phyloP scores from a whole-genome alignment of 257 asterid species.

The Solanum medicagineum region DNA sequence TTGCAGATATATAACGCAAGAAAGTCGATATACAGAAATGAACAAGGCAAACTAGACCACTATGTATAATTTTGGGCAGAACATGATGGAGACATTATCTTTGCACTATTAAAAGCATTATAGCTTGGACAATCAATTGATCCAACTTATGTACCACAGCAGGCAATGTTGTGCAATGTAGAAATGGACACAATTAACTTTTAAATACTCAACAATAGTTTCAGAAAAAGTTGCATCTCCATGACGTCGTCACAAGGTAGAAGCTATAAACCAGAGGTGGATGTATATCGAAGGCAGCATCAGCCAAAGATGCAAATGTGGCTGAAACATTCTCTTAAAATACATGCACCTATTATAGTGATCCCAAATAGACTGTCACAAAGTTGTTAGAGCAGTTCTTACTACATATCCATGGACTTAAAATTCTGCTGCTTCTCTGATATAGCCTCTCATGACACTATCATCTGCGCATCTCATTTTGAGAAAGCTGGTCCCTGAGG shows the following conservation, averaged over 20 bases:
- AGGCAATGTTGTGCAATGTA: neutral
- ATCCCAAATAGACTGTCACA: neutral
- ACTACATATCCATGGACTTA: neutral
- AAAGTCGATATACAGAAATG: neutral
- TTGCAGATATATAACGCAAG: neutral
- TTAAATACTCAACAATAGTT: neutral
- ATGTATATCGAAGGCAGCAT: neutral
- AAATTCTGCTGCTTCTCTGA: neutral
- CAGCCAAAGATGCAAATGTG: neutral
- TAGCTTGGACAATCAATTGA: neutral
- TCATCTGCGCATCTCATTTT: constrained; percentile 17
- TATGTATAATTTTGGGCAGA: neutral
- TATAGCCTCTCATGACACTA: neutral
- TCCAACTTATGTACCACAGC: neutral
- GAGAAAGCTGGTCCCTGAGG: constrained; percentile 68
- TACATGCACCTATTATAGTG: neutral
- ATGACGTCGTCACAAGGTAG: neutral
- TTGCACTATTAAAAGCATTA: neutral
- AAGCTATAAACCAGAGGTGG: neutral
- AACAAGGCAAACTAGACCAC: neutral
- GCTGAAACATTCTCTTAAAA: neutral
- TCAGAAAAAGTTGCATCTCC: neutral
- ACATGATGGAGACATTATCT: neutral
- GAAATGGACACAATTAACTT: neutral
- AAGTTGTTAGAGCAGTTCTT: neutral